Percentiles rank a stretch among this genome's conserved stretches.
These are phyloP conservation scores for Colletotrichum neosansevieriae DNA, from an alignment of 2,329 filamentous ascomycete species.

Conservation along the genomic window DNA sequence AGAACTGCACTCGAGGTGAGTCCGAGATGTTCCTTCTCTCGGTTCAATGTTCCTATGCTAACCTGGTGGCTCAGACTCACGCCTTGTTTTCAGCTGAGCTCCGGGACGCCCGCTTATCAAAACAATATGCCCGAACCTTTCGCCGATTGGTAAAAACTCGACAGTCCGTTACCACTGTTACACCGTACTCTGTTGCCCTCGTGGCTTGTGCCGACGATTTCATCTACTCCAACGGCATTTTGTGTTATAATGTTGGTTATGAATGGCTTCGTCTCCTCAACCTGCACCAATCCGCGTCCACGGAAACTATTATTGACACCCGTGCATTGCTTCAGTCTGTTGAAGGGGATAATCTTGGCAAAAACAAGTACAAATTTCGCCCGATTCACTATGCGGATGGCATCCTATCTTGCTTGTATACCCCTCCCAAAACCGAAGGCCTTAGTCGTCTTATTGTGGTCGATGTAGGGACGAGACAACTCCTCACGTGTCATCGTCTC, in stretches of 20 bases:
- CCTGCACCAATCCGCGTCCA: conserved; percentile 60
- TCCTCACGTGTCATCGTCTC: conserved; percentile 58
- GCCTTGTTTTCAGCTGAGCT: conserved; percentile 44
- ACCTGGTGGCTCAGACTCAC: conserved; percentile 41
- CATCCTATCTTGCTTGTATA: conserved; percentile 69
- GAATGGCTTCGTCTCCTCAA: conserved; percentile 68
- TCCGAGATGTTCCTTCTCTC: not conserved
- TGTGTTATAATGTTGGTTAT: conserved; percentile 70
- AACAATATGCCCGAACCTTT: conserved; percentile 64
- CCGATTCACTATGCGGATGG: conserved; percentile 69
- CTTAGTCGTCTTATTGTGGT: conserved; percentile 67
- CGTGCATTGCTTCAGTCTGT: conserved; percentile 34
- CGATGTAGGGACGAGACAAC: conserved; percentile 50
- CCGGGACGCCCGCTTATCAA: conserved; percentile 40
- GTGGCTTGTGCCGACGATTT: conserved; percentile 72
- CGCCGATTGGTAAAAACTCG: conserved; percentile 71
- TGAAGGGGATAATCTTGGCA: conserved; percentile 9
- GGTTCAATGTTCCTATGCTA: conserved; percentile 30
- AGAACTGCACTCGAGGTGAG: conserved; percentile 69
- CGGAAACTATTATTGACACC: conserved; percentile 66
- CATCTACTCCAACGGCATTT: conserved; percentile 70
- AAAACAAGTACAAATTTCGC: conserved; percentile 60
- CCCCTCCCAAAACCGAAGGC: conserved; percentile 50
- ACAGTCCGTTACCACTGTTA: conserved; percentile 69
- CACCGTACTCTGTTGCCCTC: conserved; percentile 71